Evolutionary conservation across 2,329 filamentous ascomycete genomes (phyloP).

Genomic region (Nakataea oryzae): DNA sequence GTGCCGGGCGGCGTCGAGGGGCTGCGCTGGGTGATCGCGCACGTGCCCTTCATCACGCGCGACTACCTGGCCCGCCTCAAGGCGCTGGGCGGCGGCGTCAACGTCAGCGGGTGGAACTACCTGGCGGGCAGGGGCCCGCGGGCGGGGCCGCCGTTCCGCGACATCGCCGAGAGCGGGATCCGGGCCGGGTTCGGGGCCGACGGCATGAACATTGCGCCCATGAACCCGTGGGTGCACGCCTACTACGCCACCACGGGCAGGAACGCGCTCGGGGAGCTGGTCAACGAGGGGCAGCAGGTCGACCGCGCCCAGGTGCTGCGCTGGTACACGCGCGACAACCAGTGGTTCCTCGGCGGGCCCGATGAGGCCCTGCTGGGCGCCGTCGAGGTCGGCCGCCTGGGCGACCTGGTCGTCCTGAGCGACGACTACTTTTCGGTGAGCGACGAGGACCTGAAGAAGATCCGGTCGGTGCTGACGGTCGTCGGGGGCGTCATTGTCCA

Average conservation of each 20-base stretch:
- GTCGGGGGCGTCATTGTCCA: slow-evolving; percentile 16
- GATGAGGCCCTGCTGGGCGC: slow-evolving; percentile 15
- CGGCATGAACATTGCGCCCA: slow-evolving; percentile 18
- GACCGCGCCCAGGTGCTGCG: slow-evolving; percentile 12
- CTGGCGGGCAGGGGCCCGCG: slow-evolving; percentile 12
- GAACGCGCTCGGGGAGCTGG: slow-evolving; percentile 14
- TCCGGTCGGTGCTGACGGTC: slow-evolving; percentile 16
- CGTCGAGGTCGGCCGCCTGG: slow-evolving; percentile 15
- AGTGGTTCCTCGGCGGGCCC: slow-evolving; percentile 17
- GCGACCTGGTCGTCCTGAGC: slow-evolving; percentile 16
- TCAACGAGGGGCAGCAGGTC: slow-evolving; percentile 15
- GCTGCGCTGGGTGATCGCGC: slow-evolving; percentile 17
- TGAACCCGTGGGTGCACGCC: slow-evolving; percentile 18
- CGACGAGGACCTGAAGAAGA: slow-evolving; percentile 14
- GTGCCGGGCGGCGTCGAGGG: slow-evolving; percentile 6
- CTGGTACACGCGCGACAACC: slow-evolving; percentile 16
- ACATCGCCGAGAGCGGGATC: slow-evolving; percentile 17
- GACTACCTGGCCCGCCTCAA: slow-evolving; percentile 15
- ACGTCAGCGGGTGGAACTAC: slow-evolving; percentile 16
- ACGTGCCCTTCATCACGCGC: slow-evolving; percentile 16
- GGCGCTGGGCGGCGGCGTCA: slow-evolving; percentile 16
- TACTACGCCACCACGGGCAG: slow-evolving; percentile 18
- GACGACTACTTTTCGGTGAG: slow-evolving; percentile 16
- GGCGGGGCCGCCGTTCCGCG: slow-evolving; percentile 18
- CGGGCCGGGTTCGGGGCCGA: slow-evolving; percentile 16